Evolutionary conservation across 305 asterid genomes (phyloP), one percentile per base, ranked within the genome.

Genomic region (Ilex paraguariensis): DNA sequence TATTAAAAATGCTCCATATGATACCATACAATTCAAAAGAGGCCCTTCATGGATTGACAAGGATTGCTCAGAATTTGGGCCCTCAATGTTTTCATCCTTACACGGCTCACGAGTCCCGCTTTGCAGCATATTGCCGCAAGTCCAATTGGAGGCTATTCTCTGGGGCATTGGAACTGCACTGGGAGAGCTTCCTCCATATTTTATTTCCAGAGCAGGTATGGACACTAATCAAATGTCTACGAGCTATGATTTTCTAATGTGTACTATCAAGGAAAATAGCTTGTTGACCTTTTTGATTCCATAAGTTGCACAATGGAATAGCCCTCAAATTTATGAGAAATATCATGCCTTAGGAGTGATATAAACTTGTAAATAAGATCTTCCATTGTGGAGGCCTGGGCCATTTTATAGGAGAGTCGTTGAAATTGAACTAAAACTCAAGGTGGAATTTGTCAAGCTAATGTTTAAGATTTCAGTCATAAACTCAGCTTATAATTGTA

Each of bases 81-180:
- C 69, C 13, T 62, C 75, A 61, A 32, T 74, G 64, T 69, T 49
- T 52, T 54, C 53, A 49, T 2, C 75, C 17, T 28, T 15, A 60
- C 57, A 68, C 9, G 58, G 69, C 61, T 67, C 72, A n/a, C 79
- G 69, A 62, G 69, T 74, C 57, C 75, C 79, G 28, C 54, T 74
- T 63, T 60, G 64, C 31, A 69, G 72, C 62, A 65, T 74, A 69
- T 61, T 74, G 68, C 60, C 46, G 32, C 75, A 74, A 58, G 75
- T 74, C 65, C 75, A 74, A 64, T 50, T 74, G 54, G 79, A 74
- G 61, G 69, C 75, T 57, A 57, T 74, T 16, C 53, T 74, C 50
- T 74, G 79, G 79, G 79, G 79, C 52, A 46, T 74, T 59, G 79
- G 79, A 39, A 74, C 79, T 61, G 79, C 79, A 56, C 79, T 74